Evolutionary conservation across 75 land plant species (phyloP).

Genomic region (Adiantum capillusveneris): DNA sequence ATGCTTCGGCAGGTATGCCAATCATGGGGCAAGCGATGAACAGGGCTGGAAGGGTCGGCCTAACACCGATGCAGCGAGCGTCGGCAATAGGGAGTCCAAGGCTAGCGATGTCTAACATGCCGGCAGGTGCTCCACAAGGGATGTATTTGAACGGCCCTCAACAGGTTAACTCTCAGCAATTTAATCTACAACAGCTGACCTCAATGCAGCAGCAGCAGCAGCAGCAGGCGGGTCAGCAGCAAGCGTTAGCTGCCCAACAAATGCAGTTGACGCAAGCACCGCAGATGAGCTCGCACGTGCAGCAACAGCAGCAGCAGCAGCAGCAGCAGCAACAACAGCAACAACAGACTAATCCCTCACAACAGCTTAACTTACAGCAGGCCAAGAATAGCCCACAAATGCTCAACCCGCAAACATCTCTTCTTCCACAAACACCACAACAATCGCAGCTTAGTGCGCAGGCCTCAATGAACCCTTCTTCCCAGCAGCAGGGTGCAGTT

Average conservation of each 20-base stretch:
- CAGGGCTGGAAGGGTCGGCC: slow-evolving; percentile 35
- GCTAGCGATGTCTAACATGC: slow-evolving; percentile 19
- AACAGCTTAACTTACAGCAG: slow-evolving; percentile 10
- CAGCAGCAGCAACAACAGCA: slow-evolving; percentile 10
- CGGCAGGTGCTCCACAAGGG: slow-evolving; percentile 31
- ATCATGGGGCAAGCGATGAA: slow-evolving; percentile 43
- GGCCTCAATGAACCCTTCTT: slow-evolving; percentile 5
- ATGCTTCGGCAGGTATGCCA: slow-evolving; percentile 39
- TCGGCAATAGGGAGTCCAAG: slow-evolving; percentile 45
- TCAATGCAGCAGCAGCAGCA: slow-evolving; percentile 43
- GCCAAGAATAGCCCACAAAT: slow-evolving; percentile 11
- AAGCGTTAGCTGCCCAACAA: slow-evolving; percentile 39
- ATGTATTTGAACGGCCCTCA: slow-evolving; percentile 45
- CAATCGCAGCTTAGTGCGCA: slow-evolving; percentile 15
- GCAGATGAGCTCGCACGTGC: slow-evolving; percentile 32
- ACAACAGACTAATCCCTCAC: slow-evolving; percentile 10
- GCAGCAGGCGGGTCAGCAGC: slow-evolving; percentile 35
- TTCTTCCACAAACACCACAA: slow-evolving; percentile 6
- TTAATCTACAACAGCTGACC: slow-evolving; percentile 31
- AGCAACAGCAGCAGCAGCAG: slow-evolving; percentile 17
- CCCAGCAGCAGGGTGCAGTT: slow-evolving; percentile 20
- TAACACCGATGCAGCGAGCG: slow-evolving; percentile 43
- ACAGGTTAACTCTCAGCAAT: slow-evolving; percentile 36
- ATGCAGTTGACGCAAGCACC: slow-evolving; percentile 30
- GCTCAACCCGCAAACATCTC: slow-evolving; percentile 1